Evolutionary conservation across 768 basidiomycete genomes (phyloP), one percentile per base, ranked within the genome.

Genomic region (Serendipita sp.): DNA sequence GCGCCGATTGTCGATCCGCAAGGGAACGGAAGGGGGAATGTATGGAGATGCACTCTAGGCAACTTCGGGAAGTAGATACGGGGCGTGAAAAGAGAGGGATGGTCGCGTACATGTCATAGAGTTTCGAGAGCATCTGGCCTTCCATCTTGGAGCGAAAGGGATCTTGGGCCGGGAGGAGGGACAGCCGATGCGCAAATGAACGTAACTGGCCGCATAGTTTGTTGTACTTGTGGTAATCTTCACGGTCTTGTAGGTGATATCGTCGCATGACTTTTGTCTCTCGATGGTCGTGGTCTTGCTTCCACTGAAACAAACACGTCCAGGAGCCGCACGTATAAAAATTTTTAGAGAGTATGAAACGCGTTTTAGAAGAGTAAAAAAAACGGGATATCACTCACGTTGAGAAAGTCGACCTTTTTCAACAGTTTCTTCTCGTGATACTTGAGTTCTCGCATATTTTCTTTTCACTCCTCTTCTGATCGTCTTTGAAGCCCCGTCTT

Each of bases 151-250:
- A 67, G 18, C 95, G 82, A 74, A 90, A 90, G 2, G 92, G 88
- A 74, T 98, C 95, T 68, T 91, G 83, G 0, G 89, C 78, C 1
- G 96, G 91, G 8, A 99, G 82, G 29, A 91, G 77, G 16, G 94
- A 86, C 52, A 97, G 71, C 23, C 91, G 83, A 75, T 97, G 92
- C 0, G 91, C 88, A 72, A 87, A 84, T 1, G 86, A 81, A 50
- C 93, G 83, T 48, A 97, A 76, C 2, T 87, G 82, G 44, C 96
- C 96, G 70, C 87, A 91, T 18, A 99, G 79, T 73, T 90, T 94
- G 79, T 99, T 99, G 79, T 98, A 99, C 87, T 90, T 92, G 81
- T 91, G 86, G 73, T 94, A 94, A 75, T 95, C 92, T 66, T 95
- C 92, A 69, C 94, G 76, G 74, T 93, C 81, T 71, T 97, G 94